Conservation (phyloP, 805 yeast genomes). For the Metschnikowia chrysomelidarum region DNA sequence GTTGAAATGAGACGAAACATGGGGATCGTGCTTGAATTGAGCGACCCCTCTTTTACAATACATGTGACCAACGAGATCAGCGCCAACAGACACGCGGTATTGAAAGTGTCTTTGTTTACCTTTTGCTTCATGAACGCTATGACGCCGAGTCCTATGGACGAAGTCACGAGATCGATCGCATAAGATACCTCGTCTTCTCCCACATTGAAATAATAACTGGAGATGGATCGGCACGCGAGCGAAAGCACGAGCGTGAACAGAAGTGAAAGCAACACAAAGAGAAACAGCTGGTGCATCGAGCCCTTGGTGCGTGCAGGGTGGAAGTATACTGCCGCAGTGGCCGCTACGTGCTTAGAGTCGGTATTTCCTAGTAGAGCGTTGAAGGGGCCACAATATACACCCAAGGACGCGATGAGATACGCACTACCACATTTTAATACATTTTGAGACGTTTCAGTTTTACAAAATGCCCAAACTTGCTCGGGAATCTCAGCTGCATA, state of each 20-base stretch:
- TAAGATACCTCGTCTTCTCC: conserved; percentile 51
- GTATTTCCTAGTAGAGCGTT: conserved; percentile 55
- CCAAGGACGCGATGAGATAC: conserved; percentile 68
- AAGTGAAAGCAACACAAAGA: conserved; percentile 57
- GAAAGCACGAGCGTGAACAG: conserved; percentile 53
- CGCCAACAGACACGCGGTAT: conserved; percentile 78
- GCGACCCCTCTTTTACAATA: conserved; percentile 70
- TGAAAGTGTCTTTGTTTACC: conserved; percentile 65
- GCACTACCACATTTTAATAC: conserved; percentile 72
- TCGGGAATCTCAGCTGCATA: not conserved
- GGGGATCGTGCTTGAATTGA: conserved; percentile 58
- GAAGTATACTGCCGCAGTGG: conserved; percentile 82
- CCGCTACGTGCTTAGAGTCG: conserved; percentile 77
- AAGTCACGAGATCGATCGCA: conserved; percentile 51
- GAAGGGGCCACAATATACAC: conserved; percentile 57
- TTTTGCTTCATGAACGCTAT: conserved; percentile 70
- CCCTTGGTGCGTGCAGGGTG: conserved; percentile 81
- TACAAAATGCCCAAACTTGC: not conserved
- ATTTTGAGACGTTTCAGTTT: conserved; percentile 20
- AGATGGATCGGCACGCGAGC: conserved; percentile 48
- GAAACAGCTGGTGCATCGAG: conserved; percentile 70
- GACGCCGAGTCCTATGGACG: conserved; percentile 57
- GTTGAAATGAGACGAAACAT: conserved; percentile 51
- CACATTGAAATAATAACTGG: conserved; percentile 43
- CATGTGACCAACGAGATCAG: conserved; percentile 69